Evolutionary conservation across 129 eudicot genomes (phyloP), one percentile per base, ranked within the genome.

Genomic region (Deinandra increscens): DNA sequence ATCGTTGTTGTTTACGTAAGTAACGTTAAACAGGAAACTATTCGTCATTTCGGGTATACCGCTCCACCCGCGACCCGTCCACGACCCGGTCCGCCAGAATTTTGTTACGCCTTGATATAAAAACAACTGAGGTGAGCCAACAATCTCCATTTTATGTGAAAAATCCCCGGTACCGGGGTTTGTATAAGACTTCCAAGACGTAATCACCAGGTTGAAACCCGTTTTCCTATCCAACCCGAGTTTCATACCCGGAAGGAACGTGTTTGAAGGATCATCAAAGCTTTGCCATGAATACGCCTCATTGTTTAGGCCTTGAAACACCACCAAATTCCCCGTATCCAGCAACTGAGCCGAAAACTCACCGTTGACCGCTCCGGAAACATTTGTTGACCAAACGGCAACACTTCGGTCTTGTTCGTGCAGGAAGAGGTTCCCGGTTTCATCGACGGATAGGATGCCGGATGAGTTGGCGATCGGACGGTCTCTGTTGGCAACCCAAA

Each of bases 91-190:
- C 23, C 82, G 72, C 84, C 87, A 79, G 6, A 82, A 3, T 15
- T 4, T 39, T 20, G 45, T 54, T 48, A 4, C 34, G 38, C 76
- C 84, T 68, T 70, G 58, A 69, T 53, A 66, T 68, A 80, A 6
- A 14, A 83, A 68, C 62, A 68, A 15, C 65, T 83, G 87, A 26
- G 91, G 59, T 17, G 80, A 78, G 12, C 85, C 87, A 48, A 37
- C 15, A 46, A 70, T 15, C 43, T 77, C 85, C 65, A 85, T 33
- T 61, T 69, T 67, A 26, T 65, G 67, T 0, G 79, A 41, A 72
- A 59, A 85, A 4, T 77, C 77, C 3, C 88, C 88, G n/a, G 59
- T 36, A 5, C 81, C 85, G 0, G 88, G 88, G 55, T 84, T 69
- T 36, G 5, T 70, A 23, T 18, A 31, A 44, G 84, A 79, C 50